Evolutionary conservation across 805 yeast genomes (phyloP), one percentile per base, ranked within the genome.

Genomic region (Hyphopichia homilentoma): DNA sequence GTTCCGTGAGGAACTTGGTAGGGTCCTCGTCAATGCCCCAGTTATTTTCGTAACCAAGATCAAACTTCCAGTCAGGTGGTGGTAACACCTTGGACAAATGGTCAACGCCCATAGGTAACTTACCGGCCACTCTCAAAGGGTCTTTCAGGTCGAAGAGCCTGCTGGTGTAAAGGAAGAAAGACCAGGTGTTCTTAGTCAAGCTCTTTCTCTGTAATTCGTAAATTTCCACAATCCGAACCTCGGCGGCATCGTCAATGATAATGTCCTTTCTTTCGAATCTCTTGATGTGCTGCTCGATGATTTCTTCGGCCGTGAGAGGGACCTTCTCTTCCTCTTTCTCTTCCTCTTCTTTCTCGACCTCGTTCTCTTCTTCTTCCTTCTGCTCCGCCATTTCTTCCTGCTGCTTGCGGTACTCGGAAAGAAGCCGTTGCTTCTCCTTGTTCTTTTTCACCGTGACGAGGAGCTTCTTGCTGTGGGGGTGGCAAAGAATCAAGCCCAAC

Each of bases 1-100:
- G 62, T 16, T 68, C 74, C 1, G 41, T 29, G 5, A 77, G 62
- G 81, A 90, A 84, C 2, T 45, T 46, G 1, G 37, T 41, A 1
- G 81, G 78, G 25, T 73, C 54, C 11, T 48, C 44, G 47, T 87
- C 96, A 9, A 79, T 61, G 30, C 56, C 57, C 96, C 96, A 88
- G 7, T 64, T 61, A 27, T 72, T 69, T 17, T 70, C 73, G 17
- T 59, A 56, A 5, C 61, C 66, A 42, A 56, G 58, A 36, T 75
- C 80, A 52, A 78, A 88, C 37, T 68, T 65, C 96, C 96, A 88
- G 9, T 78, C 79, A 7, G 50, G 40, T 1, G 96, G 96, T 1
- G 94, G 80, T 17, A 50, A 44, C 1, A 88, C 75, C 15, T 77
- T 76, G 2, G 65, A 59, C 14, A 88, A 49, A 21, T 59, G 58